Base-by-base conservation (phyloP, 2,329 filamentous ascomycete species). In the Xylaria digitata region DNA sequence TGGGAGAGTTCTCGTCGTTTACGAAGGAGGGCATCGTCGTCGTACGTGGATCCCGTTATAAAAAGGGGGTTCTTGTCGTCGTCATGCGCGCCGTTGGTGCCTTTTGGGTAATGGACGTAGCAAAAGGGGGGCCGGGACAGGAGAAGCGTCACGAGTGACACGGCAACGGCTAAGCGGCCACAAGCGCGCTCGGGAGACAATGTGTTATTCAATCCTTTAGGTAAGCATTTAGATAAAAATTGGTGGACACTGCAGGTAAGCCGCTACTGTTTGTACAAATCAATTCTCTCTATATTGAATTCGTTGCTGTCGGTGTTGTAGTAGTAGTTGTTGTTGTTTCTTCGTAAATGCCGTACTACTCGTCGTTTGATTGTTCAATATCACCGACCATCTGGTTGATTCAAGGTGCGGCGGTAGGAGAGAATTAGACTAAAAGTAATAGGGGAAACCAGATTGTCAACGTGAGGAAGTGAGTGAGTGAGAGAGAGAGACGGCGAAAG, bases 21-120 rank as follows among this genome's bases (percentile, higher is more conserved):
- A 86, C 75, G 76, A 86, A 87, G 71, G 84, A 86, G 80, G 85
- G 85, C 85, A 87, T 87, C 59, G 71, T 79, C 85, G 87, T 86
- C 50, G 70, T 78, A n/a, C 52, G 61, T 56, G 60, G 62, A 6
- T 66, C 50, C 59, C 50, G 52, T 40, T 37, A 23, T 46, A 32
- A 40, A 15, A 37, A 45, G 26, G 40, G 34, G 53, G 13, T 61
- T 61, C 11, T 48, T n/a, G 54, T 49, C 53, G 53, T 45, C 58
- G 65, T 66, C 48, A 66, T 62, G 48, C 57, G 60, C 49, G 46
- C 50, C 55, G 50, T 45, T 26, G 26, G 26, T 26, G 26, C 26
- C 26, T 26, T 26, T 26, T 1, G 26, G 55, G 65, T 26, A 37
- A 8, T 37, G 34, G 7, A 54, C n/a, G 50, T 46, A 65, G 52